Evolutionary conservation across 257 asterid species (phyloP), one percentile per base, ranked within the genome.

Genomic region (Prunella vulgaris): DNA sequence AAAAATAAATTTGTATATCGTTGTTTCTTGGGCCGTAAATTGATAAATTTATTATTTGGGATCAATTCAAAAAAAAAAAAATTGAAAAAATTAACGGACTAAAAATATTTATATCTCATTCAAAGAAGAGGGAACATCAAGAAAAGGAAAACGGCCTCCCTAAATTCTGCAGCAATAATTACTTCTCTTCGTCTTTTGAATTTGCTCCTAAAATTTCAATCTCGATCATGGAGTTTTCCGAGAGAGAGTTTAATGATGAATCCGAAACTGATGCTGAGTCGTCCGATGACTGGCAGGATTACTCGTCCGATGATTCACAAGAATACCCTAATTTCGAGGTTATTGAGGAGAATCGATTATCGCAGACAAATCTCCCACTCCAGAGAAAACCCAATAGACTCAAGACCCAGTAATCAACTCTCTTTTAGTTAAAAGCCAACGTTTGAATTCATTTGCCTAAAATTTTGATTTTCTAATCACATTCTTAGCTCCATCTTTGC

Each of bases 281-380:
- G 30, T 84, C 96, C 10, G 51, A 42, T 13, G 17, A 42, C 18
- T 42, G 7, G 1, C 18, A 42, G 51, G 51, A 42, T 42, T 42
- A 42, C 18, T 18, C 17, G 18, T 42, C 17, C 51, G 90, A 92
- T 71, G 90, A 85, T 73, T 82, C 90, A 4, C 78, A 40, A 14
- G 73, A 78, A 7, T 95, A 86, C 30, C 95, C 96, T 22, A 59
- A 51, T 70, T 87, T 87, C 66, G 83, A 74, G 35, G 37, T 70
- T 66, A 46, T 79, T 35, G 90, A 84, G 77, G 88, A 81, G 63
- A 80, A 86, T 20, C 79, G 74, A 37, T 78, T 81, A 46, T 64
- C 73, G 51, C 75, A 87, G 49, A 84, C 89, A 10, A 79, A 78
- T 52, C 86, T 92, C 66, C 77, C 93, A 66, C 69, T 89, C 72